Evolutionary conservation across 1,139 yeast genomes (phyloP).

Genomic region (Scheffersomyces quercinus): DNA sequence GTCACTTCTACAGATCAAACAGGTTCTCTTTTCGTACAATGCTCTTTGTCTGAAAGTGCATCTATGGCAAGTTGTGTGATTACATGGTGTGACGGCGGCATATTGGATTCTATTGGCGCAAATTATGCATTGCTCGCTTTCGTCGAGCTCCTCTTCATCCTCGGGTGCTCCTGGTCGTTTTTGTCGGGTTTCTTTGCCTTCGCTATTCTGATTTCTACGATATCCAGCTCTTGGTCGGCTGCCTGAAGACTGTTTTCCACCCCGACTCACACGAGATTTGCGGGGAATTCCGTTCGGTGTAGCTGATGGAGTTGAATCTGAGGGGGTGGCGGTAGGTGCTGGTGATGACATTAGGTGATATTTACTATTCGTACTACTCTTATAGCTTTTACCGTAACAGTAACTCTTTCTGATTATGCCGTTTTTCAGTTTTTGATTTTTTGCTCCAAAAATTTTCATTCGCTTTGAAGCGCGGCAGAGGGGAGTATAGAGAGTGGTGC

Average conservation of each 20-base stretch:
- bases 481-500: too few species aligned
- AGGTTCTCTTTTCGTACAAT: slow-evolving; percentile 67
- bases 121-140: slow-evolving; percentile 61
- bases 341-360: background rate
- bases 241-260: slow-evolving; percentile 9
- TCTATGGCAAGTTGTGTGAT: slow-evolving; percentile 78
- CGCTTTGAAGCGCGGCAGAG: too few species aligned
- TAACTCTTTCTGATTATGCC: too few species aligned
- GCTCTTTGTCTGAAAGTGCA: slow-evolving; percentile 87
- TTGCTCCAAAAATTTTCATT: too few species aligned
- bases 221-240: slow-evolving; percentile 4
- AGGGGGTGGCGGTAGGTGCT: background rate
- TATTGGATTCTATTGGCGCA: slow-evolving; percentile 73
- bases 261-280: slow-evolving; percentile 22
- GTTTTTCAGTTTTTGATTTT: too few species aligned
- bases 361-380: too few species aligned
- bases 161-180: slow-evolving; percentile 8
- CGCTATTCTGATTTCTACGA: background rate
- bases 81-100: slow-evolving; percentile 79
- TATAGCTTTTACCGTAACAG: too few species aligned
- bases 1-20: slow-evolving; percentile 83
- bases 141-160: slow-evolving; percentile 33
- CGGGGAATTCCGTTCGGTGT: background rate
- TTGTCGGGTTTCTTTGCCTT: background rate
- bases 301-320: background rate